Evolutionary conservation across 306 rosid species (phyloP), one percentile per base, ranked within the genome.

Genomic region (Cucurbita pepo): DNA sequence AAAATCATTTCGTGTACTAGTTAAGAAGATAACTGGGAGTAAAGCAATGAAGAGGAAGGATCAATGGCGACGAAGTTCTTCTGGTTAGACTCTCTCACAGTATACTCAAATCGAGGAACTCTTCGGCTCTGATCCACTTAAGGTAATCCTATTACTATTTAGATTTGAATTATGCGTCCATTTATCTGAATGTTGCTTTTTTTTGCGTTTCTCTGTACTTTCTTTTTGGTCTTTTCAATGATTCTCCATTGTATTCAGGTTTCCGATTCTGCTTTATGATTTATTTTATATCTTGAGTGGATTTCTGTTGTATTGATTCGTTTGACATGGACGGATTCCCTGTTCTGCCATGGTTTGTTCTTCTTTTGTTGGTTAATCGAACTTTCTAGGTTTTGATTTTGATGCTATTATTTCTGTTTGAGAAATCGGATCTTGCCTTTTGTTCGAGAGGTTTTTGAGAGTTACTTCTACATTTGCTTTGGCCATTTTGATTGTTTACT

Each of bases 11-110:
- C 34, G 34, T 30, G 34, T 2, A 30, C 34, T 30, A 2, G 34
- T 30, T 30, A 30, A 30, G 34, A 30, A 30, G 34, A 30, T 30
- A 30, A 30, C 34, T 30, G 34, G 34, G 34, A 30, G 34, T 30
- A 30, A 30, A 30, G 34, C 34, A 30, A 30, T 3, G 86, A 65
- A 62, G 82, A 75, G 22, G 72, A 71, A 40, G 89, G 73, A n/a
- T 90, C 86, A 4, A 85, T 79, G 91, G 81, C 95, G 0, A 84
- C 77, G 0, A 92, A 87, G 76, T 92, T 92, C 79, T 89, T 90
- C 79, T 92, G 97, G 96, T 88, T 85, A 85, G 88, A 92, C 90
- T 76, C 97, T 90, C 86, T 84, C 90, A 45, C 86, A 85, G 74
- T 85, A 90, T 81, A 95, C 98, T 82, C 96, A 87, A 38, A 87